Percentiles rank a stretch among this genome's conserved stretches.
These are phyloP conservation scores for Pythium sp. DNA, from an alignment of 352 stramenopile species.

Conservation along the genomic window DNA sequence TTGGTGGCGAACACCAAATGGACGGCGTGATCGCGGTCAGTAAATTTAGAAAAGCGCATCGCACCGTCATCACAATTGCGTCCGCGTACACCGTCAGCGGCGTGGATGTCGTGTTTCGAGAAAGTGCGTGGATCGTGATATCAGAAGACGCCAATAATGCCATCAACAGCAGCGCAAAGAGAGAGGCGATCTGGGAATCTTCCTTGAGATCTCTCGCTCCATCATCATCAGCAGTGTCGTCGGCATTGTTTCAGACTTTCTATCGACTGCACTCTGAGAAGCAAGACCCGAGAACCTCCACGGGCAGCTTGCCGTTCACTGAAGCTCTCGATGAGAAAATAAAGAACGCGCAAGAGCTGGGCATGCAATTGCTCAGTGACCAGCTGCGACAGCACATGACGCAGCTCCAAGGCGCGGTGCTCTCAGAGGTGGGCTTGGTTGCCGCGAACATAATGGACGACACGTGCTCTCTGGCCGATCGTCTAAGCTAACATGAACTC, in stretches of 20 bases:
- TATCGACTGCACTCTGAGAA: background rate
- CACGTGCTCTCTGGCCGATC: background rate
- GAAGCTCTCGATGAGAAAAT: background rate
- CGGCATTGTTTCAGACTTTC: background rate
- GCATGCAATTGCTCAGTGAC: background rate
- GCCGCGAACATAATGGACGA: background rate
- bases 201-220: background rate
- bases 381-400: background rate
- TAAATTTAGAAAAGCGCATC: constrained; percentile 5
- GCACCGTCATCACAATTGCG: background rate
- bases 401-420: background rate
- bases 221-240: background rate
- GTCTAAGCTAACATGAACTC: background rate
- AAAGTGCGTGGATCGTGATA: constrained; percentile 2
- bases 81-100: background rate
- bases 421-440: background rate
- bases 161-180: background rate
- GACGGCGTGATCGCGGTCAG: background rate
- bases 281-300: background rate
- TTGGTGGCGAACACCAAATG: background rate
- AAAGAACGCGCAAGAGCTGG: background rate
- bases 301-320: background rate
- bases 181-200: background rate
- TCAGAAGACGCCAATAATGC: background rate
- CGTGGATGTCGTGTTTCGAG: background rate